These are phyloP conservation scores for Zymoseptoria ardabiliae DNA, from an alignment of 2,329 filamentous ascomycete genomes.

Conservation along the genomic window DNA sequence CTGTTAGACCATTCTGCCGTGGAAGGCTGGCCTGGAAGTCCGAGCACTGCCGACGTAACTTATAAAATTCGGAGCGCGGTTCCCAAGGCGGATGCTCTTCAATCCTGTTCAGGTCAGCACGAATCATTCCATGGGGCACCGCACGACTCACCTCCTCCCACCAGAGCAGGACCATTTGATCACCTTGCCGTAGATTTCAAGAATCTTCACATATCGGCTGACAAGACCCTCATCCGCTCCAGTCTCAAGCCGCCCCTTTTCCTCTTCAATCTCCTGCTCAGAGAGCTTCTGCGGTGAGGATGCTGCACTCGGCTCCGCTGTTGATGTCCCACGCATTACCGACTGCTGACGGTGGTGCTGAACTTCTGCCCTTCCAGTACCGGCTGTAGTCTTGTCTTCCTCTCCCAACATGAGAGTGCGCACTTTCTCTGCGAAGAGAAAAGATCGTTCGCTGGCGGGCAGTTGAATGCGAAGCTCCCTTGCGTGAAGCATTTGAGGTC, in stretches of 20 bases:
- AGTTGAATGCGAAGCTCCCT: constrained; percentile 58
- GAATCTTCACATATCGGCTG: constrained; percentile 46
- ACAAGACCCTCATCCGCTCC: constrained; percentile 42
- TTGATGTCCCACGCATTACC: constrained; percentile 23
- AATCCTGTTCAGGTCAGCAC: constrained; percentile 31
- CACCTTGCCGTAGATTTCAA: constrained; percentile 49
- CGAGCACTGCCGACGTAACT: constrained; percentile 46
- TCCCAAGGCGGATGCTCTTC: constrained; percentile 55
- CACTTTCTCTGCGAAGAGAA: constrained; percentile 54
- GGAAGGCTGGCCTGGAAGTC: constrained; percentile 51
- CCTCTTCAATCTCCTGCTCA: constrained; percentile 26
- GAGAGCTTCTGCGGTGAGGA: constrained; percentile 14
- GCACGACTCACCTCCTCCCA: constrained; percentile 42
- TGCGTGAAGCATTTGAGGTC: constrained; percentile 52
- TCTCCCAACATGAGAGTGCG: constrained; percentile 45
- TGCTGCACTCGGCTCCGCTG: constrained; percentile 14
- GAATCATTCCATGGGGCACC: background rate
- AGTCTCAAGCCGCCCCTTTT: constrained; percentile 46
- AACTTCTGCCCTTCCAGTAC: constrained; percentile 31
- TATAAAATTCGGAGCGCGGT: constrained; percentile 46
- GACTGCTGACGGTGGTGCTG: constrained; percentile 43
- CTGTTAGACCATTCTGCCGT: constrained; percentile 49
- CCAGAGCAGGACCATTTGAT: constrained; percentile 53
- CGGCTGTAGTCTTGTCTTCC: constrained; percentile 32
- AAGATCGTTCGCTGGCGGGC: constrained; percentile 59